Base-by-base conservation (phyloP, 2,329 filamentous ascomycete genomes). In the Scortechinia acanthostroma region DNA sequence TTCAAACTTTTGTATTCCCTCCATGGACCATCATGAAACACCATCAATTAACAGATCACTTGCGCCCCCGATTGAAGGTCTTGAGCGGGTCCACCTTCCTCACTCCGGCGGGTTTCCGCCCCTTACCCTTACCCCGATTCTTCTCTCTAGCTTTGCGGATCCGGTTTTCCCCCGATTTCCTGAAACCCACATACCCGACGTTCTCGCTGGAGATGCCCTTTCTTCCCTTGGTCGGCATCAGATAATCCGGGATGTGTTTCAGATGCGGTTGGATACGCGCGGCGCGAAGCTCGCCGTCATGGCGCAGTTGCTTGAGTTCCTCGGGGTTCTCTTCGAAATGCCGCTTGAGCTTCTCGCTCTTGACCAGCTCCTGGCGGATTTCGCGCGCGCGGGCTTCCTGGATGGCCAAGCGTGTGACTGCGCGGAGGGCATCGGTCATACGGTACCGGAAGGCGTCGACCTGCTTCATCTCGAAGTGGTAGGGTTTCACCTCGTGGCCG, bases 301-400 rank as follows among this genome's bases (percentile, higher is more conserved):
- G 93, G 21, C 91, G 80, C 52, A 97, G 71, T 59, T 95, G 89
- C 28, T 81, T 79, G 51, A 97, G 68, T 59, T 97, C 91, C 22
- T 85, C 81, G 0, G 93, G 93, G 61, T 98, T 96, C 64, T 98
- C 93, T 60, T 97, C 93, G 57, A 97, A 98, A 70, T 97, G 89
- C 44, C 90, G 77, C 65, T 93, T 91, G 45, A 98, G 70, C 65
- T 95, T 96, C 58, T 97, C 91, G 52, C 86, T 91, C 68, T 95
- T 94, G 55, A 96, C 73, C 13, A 98, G 73, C 62, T 97, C 93
- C 60, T 91, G 83, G 45, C 88, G 79, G 46, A 98, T 75, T 65
- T 98, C 91, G 48, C 88, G 80, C 6, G 88, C 87, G 43, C 93
- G 79, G 2, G 93, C 91, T 69, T 96, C 91, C 51, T 91, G 86